phyloP scores from a whole-genome alignment of 192 early-diverging fungal species.

The Coemansia sp. region DNA sequence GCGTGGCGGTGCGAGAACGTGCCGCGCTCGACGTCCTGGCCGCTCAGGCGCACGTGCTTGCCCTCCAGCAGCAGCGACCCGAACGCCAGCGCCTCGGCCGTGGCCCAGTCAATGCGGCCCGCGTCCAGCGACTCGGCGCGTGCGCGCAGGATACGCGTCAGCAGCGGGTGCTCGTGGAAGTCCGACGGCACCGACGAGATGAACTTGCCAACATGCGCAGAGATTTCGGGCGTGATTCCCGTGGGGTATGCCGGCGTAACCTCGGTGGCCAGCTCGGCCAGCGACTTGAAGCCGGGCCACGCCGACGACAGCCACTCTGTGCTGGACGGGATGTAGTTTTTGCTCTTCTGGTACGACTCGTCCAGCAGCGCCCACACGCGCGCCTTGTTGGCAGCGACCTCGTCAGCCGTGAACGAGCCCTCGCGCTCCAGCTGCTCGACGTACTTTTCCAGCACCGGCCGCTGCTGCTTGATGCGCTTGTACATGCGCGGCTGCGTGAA shows the following conservation, averaged over 20 bases:
- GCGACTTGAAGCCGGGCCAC: constrained; percentile 88
- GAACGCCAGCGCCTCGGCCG: constrained; percentile 92
- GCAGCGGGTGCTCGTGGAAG: constrained; percentile 85
- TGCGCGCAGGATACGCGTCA: constrained; percentile 79
- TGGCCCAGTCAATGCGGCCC: constrained; percentile 92
- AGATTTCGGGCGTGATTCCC: constrained; percentile 68
- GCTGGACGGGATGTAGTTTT: constrained; percentile 83
- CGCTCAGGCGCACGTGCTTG: constrained; percentile 88
- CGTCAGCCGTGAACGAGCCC: constrained; percentile 75
- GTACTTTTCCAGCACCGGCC: constrained; percentile 83
- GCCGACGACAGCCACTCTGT: constrained; percentile 95
- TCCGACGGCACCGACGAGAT: constrained; percentile 77
- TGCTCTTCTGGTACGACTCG: constrained; percentile 87
- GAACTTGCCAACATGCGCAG: constrained; percentile 80
- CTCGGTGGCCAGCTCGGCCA: constrained; percentile 68
- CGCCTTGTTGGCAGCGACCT: constrained; percentile 86
- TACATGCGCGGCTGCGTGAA: constrained; percentile 99
- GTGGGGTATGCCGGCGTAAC: constrained; percentile 66
- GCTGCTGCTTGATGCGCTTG: constrained; percentile 82
- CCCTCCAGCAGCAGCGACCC: constrained; percentile 89
- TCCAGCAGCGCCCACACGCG: constrained; percentile 91
- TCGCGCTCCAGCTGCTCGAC: constrained; percentile 78
- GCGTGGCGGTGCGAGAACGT: constrained; percentile 99
- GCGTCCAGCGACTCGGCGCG: constrained; percentile 79
- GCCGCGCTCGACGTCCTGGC: constrained; percentile 98